Evolutionary conservation across 1,284 basidiomycete genomes (phyloP).

Genomic region (Leccinum huronense): DNA sequence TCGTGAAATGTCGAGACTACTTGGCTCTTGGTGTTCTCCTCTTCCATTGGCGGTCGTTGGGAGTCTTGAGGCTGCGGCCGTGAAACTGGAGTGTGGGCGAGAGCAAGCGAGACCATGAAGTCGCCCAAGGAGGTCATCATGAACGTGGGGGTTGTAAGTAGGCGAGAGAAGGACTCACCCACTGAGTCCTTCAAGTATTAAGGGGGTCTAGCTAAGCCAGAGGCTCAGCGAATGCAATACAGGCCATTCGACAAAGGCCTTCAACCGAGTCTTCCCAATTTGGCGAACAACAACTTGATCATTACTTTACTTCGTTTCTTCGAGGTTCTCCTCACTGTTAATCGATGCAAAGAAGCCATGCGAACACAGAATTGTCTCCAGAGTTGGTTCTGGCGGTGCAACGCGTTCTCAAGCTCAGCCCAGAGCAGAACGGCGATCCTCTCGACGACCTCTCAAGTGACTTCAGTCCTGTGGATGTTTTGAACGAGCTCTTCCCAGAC

Average conservation of each 20-base stretch:
- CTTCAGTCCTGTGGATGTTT: conserved; percentile 56
- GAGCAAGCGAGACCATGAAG: conserved; percentile 21
- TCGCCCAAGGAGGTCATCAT: conserved; percentile 28
- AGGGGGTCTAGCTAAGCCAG: not conserved
- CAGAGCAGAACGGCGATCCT: conserved; percentile 46
- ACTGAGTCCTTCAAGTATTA: not conserved
- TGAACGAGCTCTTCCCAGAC: conserved; percentile 76
- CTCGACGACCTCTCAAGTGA: conserved; percentile 57
- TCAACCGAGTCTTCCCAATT: conserved; percentile 12
- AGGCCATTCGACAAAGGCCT: not conserved
- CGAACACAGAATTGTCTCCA: conserved; percentile 53
- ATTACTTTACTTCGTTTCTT: not conserved
- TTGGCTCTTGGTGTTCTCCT: conserved; percentile 48
- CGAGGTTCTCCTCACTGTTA: not conserved
- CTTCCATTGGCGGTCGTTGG: conserved; percentile 18
- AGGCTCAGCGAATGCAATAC: too few species aligned
- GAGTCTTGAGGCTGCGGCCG: conserved; percentile 2
- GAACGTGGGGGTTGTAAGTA: not conserved
- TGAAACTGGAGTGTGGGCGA: conserved; percentile 6
- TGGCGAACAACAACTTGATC: not conserved
- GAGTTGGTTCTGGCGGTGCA: conserved; percentile 69
- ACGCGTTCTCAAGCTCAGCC: conserved; percentile 57
- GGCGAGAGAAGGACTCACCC: conserved; percentile 12
- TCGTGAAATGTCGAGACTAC: conserved; percentile 56
- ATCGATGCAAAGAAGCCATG: conserved; percentile 26